Evolutionary conservation across 306 rosid species (phyloP).

Genomic region (Potentilla sterilis): DNA sequence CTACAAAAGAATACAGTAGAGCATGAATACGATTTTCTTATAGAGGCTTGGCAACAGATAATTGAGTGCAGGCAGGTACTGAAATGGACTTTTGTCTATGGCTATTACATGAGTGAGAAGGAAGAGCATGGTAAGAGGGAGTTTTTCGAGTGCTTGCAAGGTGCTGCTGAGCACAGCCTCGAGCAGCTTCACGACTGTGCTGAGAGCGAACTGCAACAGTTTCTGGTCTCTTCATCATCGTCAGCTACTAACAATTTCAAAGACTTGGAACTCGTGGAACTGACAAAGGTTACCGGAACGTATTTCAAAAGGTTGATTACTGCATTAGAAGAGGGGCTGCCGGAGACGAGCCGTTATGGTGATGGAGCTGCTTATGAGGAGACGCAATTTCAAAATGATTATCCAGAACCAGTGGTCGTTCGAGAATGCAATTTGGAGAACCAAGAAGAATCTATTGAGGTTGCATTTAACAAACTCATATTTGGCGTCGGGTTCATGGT

Average conservation of each 20-base stretch:
- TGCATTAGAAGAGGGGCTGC: not conserved
- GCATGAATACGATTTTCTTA: not conserved
- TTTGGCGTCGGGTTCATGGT: too few species aligned
- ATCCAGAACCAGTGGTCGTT: too few species aligned
- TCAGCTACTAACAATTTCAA: not conserved
- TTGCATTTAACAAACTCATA: too few species aligned
- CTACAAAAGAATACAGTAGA: too few species aligned
- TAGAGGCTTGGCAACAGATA: not conserved
- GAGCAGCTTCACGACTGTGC: not conserved
- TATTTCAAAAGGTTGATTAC: not conserved
- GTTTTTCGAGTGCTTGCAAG: not conserved
- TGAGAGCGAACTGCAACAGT: not conserved
- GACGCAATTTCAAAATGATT: too few species aligned
- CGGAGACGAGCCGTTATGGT: too few species aligned
- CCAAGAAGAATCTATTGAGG: too few species aligned
- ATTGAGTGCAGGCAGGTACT: slow-evolving; percentile 2
- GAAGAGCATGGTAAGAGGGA: not conserved
- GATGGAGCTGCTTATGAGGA: too few species aligned
- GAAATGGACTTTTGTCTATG: slow-evolving; percentile 5
- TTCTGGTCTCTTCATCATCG: not conserved
- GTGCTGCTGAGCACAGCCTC: not conserved
- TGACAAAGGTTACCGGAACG: slow-evolving; percentile 3
- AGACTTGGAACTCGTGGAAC: not conserved
- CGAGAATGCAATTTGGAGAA: too few species aligned
- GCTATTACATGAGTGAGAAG: not conserved